phyloP scores from a whole-genome alignment of 208 protist species.

The Herpetomonas samuelpessoai region DNA sequence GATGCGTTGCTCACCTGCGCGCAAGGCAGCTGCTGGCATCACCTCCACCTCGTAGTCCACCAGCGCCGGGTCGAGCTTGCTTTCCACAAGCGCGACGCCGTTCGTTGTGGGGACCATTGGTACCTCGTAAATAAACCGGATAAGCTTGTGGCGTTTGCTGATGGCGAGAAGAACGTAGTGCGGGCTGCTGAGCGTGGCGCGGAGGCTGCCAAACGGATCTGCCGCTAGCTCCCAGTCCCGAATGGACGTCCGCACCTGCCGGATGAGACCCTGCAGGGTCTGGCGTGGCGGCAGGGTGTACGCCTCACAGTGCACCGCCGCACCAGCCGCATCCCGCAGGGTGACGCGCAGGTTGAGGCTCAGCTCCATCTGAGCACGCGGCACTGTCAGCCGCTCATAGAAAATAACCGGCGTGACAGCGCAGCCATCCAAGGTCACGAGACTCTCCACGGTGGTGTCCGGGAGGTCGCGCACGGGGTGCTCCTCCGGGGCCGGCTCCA shows the following conservation, averaged over 20 bases:
- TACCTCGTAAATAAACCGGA: slow-evolving; percentile 49
- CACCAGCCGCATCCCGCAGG: slow-evolving; percentile 42
- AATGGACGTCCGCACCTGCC: slow-evolving; percentile 25
- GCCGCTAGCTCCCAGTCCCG: slow-evolving; percentile 24
- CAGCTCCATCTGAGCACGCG: slow-evolving; percentile 25
- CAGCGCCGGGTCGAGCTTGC: slow-evolving; percentile 23
- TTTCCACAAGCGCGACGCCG: neutral
- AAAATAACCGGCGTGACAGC: slow-evolving; percentile 27
- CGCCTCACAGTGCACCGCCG: slow-evolving; percentile 42
- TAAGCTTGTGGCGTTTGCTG: slow-evolving; percentile 20
- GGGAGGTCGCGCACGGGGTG: slow-evolving; percentile 10
- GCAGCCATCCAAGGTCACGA: slow-evolving; percentile 24
- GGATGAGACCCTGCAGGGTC: slow-evolving; percentile 27
- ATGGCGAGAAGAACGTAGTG: slow-evolving; percentile 46
- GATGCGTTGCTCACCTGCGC: slow-evolving; percentile 43
- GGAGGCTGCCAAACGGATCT: slow-evolving; percentile 40
- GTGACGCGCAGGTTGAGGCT: slow-evolving; percentile 21
- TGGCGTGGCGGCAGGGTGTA: slow-evolving; percentile 19
- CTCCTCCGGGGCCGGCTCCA: slow-evolving; percentile 15
- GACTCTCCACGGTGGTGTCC: neutral
- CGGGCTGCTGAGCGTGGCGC: slow-evolving; percentile 18
- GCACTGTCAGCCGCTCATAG: slow-evolving; percentile 31
- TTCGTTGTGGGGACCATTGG: slow-evolving; percentile 13
- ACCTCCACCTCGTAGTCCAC: slow-evolving; percentile 35
- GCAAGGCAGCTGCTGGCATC: slow-evolving; percentile 38